Base-by-base conservation (phyloP, 352 stramenopile genomes). In the Phytophthora hybrid region DNA sequence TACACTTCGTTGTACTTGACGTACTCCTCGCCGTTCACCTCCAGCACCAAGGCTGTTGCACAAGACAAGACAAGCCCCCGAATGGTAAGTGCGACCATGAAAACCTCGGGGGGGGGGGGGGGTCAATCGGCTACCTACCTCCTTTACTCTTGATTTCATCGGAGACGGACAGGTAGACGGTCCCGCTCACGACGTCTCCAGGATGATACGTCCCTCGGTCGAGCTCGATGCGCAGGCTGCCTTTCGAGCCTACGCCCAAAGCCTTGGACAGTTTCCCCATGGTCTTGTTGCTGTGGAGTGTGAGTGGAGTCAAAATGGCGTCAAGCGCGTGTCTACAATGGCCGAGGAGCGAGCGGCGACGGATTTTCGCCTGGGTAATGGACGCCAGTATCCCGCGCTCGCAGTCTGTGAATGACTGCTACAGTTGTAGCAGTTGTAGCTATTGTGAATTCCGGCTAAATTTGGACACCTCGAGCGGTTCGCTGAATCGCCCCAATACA, bases 1-100 rank as follows among this genome's bases (percentile, higher is more conserved):
- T 77, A 77, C 8, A 68, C 41, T 41, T 80, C 74, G 60, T 76
- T 78, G 56, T 67, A 77, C 57, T 69, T 75, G 44, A 77, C 65
- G 47, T 69, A 64, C 46, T 80, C 74, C 39, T 80, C 61, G 23
- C 74, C 74, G n/a, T 55, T 65, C 8, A 80, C 46, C 11, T 73
- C 58, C 32, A 71, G 62, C 18, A 78, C 56, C n/a, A 80, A 21
- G 55, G 64, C 69, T 76, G 41, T 49, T 19, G n/a, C 41, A 66
- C 14, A 61, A 46, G 1, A 61, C 11, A 67, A 21, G 8, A 41
- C 23, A 41, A 41, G 34, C 11, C 1, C 7, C 34, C 7, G 3
- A 41, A 41, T 44, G 37, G 37, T 51, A 14, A 51, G 41, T 51
- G 16, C 1, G 41, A 11, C 37, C 37, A 44, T 13, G 37, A 44